Evolutionary conservation across 208 protist genomes (phyloP), one percentile per base, ranked within the genome.

Genomic region (Leishmania tropica): DNA sequence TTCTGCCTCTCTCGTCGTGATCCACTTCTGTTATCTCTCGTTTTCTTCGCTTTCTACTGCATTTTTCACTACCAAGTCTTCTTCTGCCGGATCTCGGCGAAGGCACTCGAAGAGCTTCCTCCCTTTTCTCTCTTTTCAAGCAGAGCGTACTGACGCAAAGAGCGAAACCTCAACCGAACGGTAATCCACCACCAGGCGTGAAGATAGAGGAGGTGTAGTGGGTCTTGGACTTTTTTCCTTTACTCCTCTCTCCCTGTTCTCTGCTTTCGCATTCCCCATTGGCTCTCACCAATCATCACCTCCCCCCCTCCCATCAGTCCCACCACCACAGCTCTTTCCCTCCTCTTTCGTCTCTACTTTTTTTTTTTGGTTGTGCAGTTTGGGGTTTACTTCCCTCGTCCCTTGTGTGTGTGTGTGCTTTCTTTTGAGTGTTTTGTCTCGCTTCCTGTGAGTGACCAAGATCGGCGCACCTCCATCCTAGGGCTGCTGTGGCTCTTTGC

Each of bases 201-300:
- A 53, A 8, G 13, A 40, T 56, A 48, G 10, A 73, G 19, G 68
- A 51, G 11, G 42, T 11, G 24, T 35, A 73, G 68, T 35, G 5
- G 42, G 24, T 73, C 45, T 35, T 21, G 37, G 21, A 51, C 8
- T 73, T 67, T 47, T 75, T 58, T 58, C n/a, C 71, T 37, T 75
- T 86, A 81, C 73, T 35, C 37, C 15, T 81, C 51, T 65, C 48
- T n/a, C 21, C 45, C 37, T 75, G 37, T 87, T 85, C 21, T 79
- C 37, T 68, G 21, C 53, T 65, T 2, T 53, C 56, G 58, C 35
- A n/a, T 58, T 51, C 19, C 24, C 21, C n/a, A 37, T 47, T 40
- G 68, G 6, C 17, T 65, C 56, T 51, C 75, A 45, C 19, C 58
- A 53, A 13, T 31, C 28, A 54, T 65, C 40, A 40, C 48, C 56